Percentiles rank a stretch among this genome's conserved stretches.
phyloP scores from a whole-genome alignment of 257 asterid species.

The Nicotiana benthamiana region DNA sequence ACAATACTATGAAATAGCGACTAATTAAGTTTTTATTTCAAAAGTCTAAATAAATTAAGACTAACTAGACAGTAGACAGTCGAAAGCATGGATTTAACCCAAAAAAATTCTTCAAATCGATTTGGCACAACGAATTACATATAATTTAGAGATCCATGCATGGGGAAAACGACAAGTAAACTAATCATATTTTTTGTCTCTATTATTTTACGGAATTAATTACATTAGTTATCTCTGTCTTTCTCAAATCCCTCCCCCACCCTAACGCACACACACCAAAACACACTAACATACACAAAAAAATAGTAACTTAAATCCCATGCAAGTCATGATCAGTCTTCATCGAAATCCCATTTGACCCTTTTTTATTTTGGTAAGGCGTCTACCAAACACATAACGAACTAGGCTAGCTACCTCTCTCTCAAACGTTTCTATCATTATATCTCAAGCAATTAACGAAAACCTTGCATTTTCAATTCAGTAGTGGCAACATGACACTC shows the following conservation, averaged over 20 bases:
- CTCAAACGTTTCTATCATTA: not conserved
- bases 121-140: not conserved
- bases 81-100: not conserved
- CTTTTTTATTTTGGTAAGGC: not conserved
- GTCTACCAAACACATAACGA: conserved; percentile 6
- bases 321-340: not conserved
- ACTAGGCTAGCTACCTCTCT: not conserved
- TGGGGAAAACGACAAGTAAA: not conserved
- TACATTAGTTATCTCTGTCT: not conserved
- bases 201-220: not conserved
- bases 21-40: no score
- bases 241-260: not conserved
- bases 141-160: not conserved
- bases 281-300: not conserved
- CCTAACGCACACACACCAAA: not conserved
- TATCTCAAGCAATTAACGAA: not conserved
- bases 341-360: not conserved
- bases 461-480: not conserved
- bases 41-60: not conserved
- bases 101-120: not conserved
- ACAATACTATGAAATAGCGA: not conserved
- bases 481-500: not conserved
- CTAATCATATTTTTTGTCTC: not conserved
- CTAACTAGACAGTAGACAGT: not conserved
- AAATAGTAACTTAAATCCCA: not conserved